Conservation (phyloP, 106 monocot genomes). For the Dioscorea zingiberensis region DNA sequence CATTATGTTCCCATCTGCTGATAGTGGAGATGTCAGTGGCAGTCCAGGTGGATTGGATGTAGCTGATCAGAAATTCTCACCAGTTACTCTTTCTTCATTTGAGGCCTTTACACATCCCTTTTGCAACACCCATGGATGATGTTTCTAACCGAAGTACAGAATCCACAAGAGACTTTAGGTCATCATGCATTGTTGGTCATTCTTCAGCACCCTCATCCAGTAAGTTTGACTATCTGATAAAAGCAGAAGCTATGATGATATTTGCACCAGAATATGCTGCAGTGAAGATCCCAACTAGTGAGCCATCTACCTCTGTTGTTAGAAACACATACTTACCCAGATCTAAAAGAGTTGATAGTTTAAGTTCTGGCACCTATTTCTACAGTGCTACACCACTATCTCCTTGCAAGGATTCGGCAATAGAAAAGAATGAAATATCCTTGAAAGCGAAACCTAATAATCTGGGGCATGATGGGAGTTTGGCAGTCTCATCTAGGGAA, state of each 20-base stretch:
- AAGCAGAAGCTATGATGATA: constrained; percentile 81
- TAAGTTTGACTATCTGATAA: constrained; percentile 56
- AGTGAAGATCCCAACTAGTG: constrained; percentile 47
- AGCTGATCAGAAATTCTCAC: constrained; percentile 52
- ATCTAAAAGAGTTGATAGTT: constrained; percentile 61
- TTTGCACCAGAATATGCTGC: constrained; percentile 93
- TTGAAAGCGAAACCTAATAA: constrained; percentile 17
- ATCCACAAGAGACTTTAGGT: constrained; percentile 23
- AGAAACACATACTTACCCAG: constrained; percentile 69
- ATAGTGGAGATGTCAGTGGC: constrained; percentile 49
- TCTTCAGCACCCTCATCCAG: constrained; percentile 29
- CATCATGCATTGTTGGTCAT: constrained; percentile 14
- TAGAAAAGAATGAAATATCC: constrained; percentile 44
- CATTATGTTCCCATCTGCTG: constrained; percentile 36
- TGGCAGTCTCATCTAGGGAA: constrained; percentile 14
- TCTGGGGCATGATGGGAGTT: constrained; percentile 15
- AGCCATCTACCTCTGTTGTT: constrained; percentile 47
- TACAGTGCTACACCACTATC: constrained; percentile 61
- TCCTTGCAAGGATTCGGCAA: constrained; percentile 23
- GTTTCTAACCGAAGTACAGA: constrained; percentile 20
- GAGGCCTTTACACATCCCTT: constrained; percentile 41
- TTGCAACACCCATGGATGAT: constrained; percentile 27
- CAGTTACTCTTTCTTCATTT: constrained; percentile 45
- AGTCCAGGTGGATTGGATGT: constrained; percentile 47
- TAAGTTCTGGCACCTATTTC: constrained; percentile 29